Conservation (phyloP, 2,329 filamentous ascomycete species). For the Trichoderma koningii region DNA sequence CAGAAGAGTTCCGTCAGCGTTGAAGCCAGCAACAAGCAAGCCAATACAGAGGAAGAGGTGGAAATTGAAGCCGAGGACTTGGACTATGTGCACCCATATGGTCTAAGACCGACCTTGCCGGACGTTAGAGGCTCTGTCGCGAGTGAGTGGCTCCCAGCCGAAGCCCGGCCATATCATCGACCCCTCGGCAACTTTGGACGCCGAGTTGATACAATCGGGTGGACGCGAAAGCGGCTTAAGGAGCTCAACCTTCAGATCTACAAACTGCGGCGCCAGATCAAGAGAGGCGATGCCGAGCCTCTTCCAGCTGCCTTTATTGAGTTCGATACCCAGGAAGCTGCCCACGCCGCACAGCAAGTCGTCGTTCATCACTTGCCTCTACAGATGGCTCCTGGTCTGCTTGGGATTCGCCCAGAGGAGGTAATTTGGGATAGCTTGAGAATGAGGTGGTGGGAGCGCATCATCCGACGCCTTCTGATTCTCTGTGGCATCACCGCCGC, state of each 20-base stretch:
- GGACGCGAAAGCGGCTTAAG: slow-evolving; percentile 63
- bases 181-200: slow-evolving; percentile 71
- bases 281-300: slow-evolving; percentile 67
- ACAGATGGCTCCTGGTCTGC: slow-evolving; percentile 82
- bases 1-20: not conserved
- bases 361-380: slow-evolving; percentile 84
- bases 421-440: slow-evolving; percentile 85
- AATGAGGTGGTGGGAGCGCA: slow-evolving; percentile 83
- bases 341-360: slow-evolving; percentile 83
- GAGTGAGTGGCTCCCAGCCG: slow-evolving; percentile 70
- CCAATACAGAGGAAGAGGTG: slow-evolving; percentile 19
- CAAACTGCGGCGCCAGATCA: slow-evolving; percentile 74
- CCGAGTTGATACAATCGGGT: slow-evolving; percentile 94
- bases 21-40: not conserved
- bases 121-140: slow-evolving; percentile 58
- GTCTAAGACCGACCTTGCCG: slow-evolving; percentile 40
- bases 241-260: slow-evolving; percentile 45
- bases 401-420: slow-evolving; percentile 79
- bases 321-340: slow-evolving; percentile 78
- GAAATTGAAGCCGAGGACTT: slow-evolving; percentile 35
- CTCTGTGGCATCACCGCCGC: slow-evolving; percentile 72
- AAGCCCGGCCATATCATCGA: slow-evolving; percentile 74
- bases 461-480: slow-evolving; percentile 70
- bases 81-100: slow-evolving; percentile 44
- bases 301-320: slow-evolving; percentile 87